A percentile compares a stretch with the other conserved stretches of the same genome.
Conservation (phyloP, 2,329 filamentous ascomycete genomes). For the Scedosporium apiospermum region DNA sequence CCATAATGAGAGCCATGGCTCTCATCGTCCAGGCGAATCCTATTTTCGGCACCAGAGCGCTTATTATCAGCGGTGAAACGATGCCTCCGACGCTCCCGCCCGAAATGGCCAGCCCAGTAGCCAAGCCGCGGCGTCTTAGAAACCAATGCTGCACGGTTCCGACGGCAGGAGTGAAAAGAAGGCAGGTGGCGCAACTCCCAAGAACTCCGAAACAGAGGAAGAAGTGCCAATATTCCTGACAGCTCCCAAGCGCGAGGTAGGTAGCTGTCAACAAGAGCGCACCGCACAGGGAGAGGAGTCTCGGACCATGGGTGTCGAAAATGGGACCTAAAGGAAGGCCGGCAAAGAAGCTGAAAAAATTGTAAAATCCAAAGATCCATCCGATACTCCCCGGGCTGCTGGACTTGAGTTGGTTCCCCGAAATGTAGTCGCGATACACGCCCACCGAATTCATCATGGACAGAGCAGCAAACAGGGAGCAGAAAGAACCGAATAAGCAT, state of each 20-base stretch:
- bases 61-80: no score
- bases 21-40: no score
- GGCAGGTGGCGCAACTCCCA: no score
- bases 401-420: slow-evolving; percentile 44
- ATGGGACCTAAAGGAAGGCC: slow-evolving; percentile 59
- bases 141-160: no score
- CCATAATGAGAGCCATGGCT: no score
- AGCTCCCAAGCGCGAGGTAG: neutral
- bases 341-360: slow-evolving; percentile 58
- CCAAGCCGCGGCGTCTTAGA: no score
- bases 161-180: no score
- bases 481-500: slow-evolving; percentile 59
- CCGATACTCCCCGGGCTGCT: slow-evolving; percentile 49
- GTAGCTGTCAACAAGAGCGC: neutral
- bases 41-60: no score
- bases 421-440: slow-evolving; percentile 55
- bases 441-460: slow-evolving; percentile 56
- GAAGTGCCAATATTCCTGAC: neutral
- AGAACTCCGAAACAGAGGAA: no score
- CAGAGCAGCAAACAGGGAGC: slow-evolving; percentile 48
- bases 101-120: no score
- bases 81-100: no score
- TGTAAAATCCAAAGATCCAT: slow-evolving; percentile 62
- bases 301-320: slow-evolving; percentile 36
- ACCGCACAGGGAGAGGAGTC: neutral